A percentile compares a stretch with the other conserved stretches of the same genome.
These are phyloP conservation scores for Venturia carpophila DNA, from an alignment of 2,329 filamentous ascomycete genomes.

Conservation along the genomic window DNA sequence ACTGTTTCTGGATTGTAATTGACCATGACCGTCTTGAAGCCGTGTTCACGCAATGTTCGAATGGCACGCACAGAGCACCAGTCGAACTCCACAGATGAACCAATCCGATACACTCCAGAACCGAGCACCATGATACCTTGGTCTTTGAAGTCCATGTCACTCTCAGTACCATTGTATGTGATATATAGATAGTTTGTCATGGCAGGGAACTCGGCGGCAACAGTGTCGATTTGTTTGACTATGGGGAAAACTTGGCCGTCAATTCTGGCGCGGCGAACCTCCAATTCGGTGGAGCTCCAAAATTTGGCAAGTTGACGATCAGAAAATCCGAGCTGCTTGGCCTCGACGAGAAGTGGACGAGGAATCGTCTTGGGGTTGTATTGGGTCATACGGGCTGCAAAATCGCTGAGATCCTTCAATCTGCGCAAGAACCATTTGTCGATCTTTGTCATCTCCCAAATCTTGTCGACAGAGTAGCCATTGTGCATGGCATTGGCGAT, in stretches of 20 bases:
- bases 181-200: slow-evolving; percentile 94
- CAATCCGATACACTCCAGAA: slow-evolving; percentile 93
- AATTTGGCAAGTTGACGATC: slow-evolving; percentile 91
- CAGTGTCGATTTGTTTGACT: slow-evolving; percentile 98
- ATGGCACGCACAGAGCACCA: slow-evolving; percentile 97
- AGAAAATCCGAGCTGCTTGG: slow-evolving; percentile 90
- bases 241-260: slow-evolving; percentile 80
- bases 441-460: slow-evolving; percentile 97
- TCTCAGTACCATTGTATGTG: slow-evolving; percentile 86
- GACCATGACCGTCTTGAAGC: slow-evolving; percentile 93
- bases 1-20: slow-evolving; percentile 89
- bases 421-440: slow-evolving; percentile 97
- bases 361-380: slow-evolving; percentile 61
- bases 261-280: slow-evolving; percentile 73
- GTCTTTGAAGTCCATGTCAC: slow-evolving; percentile 78
- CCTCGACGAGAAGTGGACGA: slow-evolving; percentile 62
- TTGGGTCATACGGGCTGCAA: slow-evolving; percentile 67
- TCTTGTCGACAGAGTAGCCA: slow-evolving; percentile 90
- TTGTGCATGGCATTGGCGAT: slow-evolving; percentile 96
- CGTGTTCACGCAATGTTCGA: slow-evolving; percentile 73
- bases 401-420: slow-evolving; percentile 84
- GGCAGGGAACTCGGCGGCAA: slow-evolving; percentile 91
- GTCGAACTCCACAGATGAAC: slow-evolving; percentile 96
- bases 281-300: slow-evolving; percentile 89
- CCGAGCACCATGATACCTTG: slow-evolving; percentile 93